These are phyloP conservation scores for Paracoccidioides lutzii DNA, from an alignment of 2,329 filamentous ascomycete genomes.

Conservation along the genomic window DNA sequence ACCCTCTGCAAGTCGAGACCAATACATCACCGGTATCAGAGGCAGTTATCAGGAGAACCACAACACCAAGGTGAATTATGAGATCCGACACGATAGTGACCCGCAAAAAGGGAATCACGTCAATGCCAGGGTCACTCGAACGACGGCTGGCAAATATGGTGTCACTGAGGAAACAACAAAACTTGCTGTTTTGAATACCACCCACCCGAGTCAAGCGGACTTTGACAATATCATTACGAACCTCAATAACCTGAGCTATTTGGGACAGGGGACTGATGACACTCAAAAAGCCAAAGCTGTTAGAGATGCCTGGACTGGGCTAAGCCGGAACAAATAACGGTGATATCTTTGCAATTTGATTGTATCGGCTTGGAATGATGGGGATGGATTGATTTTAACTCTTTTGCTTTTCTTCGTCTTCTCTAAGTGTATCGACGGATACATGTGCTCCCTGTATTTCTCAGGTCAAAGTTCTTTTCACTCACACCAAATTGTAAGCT, in stretches of 20 bases:
- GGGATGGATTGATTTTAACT: neutral
- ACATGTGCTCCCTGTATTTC: neutral
- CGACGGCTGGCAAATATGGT: no score
- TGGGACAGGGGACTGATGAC: neutral
- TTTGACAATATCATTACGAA: neutral
- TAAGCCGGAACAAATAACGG: neutral
- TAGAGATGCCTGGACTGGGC: neutral
- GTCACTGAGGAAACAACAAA: neutral
- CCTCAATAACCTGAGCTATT: neutral
- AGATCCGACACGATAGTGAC: no score
- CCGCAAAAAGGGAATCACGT: no score
- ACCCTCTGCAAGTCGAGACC: no score
- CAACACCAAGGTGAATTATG: no score
- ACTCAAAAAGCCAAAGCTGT: neutral
- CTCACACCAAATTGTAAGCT: neutral
- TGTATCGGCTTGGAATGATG: no score
- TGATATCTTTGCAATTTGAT: neutral
- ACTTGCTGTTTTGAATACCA: neutral
- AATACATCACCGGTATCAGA: no score
- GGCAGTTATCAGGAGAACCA: no score
- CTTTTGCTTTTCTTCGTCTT: neutral
- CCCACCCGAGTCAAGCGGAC: neutral
- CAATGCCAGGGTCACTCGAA: no score
- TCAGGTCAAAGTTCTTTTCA: neutral
- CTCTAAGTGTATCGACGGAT: no score